These are phyloP conservation scores for Sporopachydermia lactativora DNA, from an alignment of 805 yeast species.

Conservation along the genomic window DNA sequence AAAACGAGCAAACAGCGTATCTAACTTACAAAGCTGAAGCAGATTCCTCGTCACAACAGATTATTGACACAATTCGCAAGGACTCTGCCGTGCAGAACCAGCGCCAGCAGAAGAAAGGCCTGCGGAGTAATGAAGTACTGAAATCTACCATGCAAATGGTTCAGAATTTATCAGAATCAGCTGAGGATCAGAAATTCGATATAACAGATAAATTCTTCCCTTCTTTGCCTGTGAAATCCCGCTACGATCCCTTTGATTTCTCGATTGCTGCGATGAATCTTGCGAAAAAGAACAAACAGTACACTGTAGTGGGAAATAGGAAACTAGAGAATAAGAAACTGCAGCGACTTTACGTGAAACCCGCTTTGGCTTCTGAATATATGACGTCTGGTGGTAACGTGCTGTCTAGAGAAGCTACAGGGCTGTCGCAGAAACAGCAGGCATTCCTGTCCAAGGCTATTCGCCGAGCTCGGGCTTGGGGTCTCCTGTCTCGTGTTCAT, in stretches of 20 bases:
- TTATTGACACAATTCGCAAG: no score
- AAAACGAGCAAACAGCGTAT: no score
- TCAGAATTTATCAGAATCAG: neutral
- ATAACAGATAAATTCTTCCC: neutral
- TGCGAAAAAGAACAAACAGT: constrained; percentile 27
- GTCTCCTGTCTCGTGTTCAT: constrained; percentile 65
- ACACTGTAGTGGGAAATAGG: constrained; percentile 8
- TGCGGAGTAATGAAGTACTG: neutral
- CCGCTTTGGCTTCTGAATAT: constrained; percentile 51
- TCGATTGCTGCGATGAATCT: constrained; percentile 38
- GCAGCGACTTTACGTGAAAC: constrained; percentile 54
- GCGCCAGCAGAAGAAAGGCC: no score
- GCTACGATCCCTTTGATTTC: constrained; percentile 77
- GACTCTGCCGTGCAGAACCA: no score
- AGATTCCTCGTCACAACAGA: no score
- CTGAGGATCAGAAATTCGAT: neutral
- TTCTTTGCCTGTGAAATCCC: constrained; percentile 16
- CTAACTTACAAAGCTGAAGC: no score
- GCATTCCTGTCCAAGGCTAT: constrained; percentile 61
- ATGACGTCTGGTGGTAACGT: constrained; percentile 65
- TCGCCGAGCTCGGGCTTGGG: constrained; percentile 68
- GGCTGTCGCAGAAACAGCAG: constrained; percentile 54
- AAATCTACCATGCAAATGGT: neutral
- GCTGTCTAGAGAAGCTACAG: constrained; percentile 56
- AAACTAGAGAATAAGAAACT: constrained; percentile 31